Percentiles rank a stretch among this genome's conserved stretches.
phyloP scores from a whole-genome alignment of 768 basidiomycete species.

The Tulasnella sp. region DNA sequence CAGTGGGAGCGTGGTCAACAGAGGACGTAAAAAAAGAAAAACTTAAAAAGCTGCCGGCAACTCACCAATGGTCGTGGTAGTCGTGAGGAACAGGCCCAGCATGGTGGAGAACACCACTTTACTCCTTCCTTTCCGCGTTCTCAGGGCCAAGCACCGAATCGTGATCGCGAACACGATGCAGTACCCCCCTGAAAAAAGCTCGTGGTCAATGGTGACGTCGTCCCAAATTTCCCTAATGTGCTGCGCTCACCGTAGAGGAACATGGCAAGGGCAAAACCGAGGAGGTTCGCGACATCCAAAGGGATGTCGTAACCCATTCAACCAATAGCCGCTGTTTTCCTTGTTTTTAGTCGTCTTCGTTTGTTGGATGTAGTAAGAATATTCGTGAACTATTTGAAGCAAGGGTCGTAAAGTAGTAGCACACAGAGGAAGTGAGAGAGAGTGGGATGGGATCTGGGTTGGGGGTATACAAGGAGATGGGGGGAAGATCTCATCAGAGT shows the following conservation, averaged over 20 bases:
- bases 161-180: slow-evolving; percentile 1
- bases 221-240: not conserved
- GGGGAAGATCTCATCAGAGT: not conserved
- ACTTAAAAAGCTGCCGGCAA: too few species aligned
- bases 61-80: too few species aligned
- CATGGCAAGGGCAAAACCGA: not conserved
- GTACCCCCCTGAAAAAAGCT: not conserved
- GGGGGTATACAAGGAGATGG: not conserved
- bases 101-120: not conserved
- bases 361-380: not conserved
- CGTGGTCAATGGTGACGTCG: not conserved
- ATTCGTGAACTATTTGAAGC: not conserved
- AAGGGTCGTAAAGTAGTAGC: not conserved
- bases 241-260: not conserved
- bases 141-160: not conserved
- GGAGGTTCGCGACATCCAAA: not conserved
- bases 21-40: too few species aligned
- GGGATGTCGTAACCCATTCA: not conserved
- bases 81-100: too few species aligned
- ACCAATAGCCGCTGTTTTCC: not conserved
- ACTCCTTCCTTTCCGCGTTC: not conserved
- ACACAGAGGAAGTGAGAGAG: not conserved
- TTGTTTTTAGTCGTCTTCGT: too few species aligned
- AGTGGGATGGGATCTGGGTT: not conserved
- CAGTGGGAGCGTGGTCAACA: too few species aligned